These are phyloP conservation scores for Erythrobasidium hasegawianum DNA, from an alignment of 1,284 basidiomycete genomes.

Conservation along the genomic window DNA sequence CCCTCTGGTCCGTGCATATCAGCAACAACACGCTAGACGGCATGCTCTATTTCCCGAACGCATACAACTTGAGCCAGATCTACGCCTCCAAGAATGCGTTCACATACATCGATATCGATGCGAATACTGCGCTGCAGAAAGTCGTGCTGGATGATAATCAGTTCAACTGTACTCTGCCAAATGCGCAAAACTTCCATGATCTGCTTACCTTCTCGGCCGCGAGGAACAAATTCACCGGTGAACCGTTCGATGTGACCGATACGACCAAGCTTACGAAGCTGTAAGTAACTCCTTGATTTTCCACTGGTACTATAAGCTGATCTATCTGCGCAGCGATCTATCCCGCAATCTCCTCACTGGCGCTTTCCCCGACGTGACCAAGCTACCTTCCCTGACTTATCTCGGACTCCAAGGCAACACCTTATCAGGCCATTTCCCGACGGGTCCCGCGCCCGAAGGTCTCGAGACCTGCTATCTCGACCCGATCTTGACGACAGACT, in stretches of 20 bases:
- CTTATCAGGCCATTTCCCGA: conserved; percentile 5
- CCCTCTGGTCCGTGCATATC: conserved; percentile 27
- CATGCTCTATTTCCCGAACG: conserved; percentile 33
- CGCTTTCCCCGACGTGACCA: conserved; percentile 34
- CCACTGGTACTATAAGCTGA: neutral
- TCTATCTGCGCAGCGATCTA: conserved; percentile 22
- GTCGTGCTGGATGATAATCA: conserved; percentile 36
- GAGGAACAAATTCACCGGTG: conserved; percentile 34
- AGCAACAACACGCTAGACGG: conserved; percentile 36
- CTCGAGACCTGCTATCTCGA: conserved; percentile 33
- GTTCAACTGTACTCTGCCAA: conserved; percentile 26
- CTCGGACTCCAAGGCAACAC: neutral
- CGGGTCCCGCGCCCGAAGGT: conserved; percentile 11
- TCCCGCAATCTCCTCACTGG: conserved; percentile 29
- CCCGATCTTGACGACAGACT: conserved; percentile 31
- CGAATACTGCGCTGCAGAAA: conserved; percentile 24
- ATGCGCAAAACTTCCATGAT: conserved; percentile 6
- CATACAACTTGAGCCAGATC: conserved; percentile 26
- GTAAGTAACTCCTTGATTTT: conserved; percentile 13
- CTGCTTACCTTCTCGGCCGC: conserved; percentile 30
- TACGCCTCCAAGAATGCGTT: conserved; percentile 35
- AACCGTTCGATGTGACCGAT: conserved; percentile 1
- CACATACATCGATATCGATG: conserved; percentile 24
- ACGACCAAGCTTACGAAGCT: conserved; percentile 33
- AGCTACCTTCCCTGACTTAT: conserved; percentile 9